These are phyloP conservation scores for Silene latifolia DNA, from an alignment of 148 eudicot genomes.

Conservation along the genomic window DNA sequence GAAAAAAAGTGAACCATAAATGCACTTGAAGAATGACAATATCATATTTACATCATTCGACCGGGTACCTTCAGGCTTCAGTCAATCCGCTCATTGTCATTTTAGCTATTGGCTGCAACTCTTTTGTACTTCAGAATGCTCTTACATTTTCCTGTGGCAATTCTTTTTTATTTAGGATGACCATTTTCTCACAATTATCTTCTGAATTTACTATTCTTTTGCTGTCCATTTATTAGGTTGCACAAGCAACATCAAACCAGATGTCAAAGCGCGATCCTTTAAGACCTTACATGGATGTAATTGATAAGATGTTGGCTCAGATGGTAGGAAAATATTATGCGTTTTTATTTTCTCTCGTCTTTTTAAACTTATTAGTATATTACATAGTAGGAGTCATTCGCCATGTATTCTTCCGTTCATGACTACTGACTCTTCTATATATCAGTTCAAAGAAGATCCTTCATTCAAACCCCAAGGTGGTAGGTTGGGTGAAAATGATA, in stretches of 20 bases:
- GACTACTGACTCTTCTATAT: conserved; percentile 7
- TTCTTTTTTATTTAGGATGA: neutral
- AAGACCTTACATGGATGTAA: conserved; percentile 78
- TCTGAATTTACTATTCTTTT: neutral
- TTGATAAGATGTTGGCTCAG: conserved; percentile 82
- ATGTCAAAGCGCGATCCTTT: conserved; percentile 93
- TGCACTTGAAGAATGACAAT: too few relatives aligned
- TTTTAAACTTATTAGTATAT: neutral
- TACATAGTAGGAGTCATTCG: neutral
- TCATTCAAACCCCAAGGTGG: conserved; percentile 96
- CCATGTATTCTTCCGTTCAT: conserved; percentile 6
- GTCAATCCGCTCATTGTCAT: neutral
- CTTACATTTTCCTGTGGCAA: neutral
- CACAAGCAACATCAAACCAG: conserved; percentile 94
- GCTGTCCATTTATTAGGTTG: conserved; percentile 46
- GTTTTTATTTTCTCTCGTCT: neutral
- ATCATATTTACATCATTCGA: neutral
- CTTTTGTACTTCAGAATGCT: neutral
- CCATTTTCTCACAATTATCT: neutral
- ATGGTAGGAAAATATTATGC: conserved; percentile 49
- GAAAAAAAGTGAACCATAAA: neutral
- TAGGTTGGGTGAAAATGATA: conserved; percentile 85
- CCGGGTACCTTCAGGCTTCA: too few relatives aligned
- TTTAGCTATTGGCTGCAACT: neutral
- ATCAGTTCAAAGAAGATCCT: conserved; percentile 82